Evolutionary conservation across 2,329 filamentous ascomycete species (phyloP), one percentile per base, ranked within the genome.

Genomic region (Coniochaeta prunicola): DNA sequence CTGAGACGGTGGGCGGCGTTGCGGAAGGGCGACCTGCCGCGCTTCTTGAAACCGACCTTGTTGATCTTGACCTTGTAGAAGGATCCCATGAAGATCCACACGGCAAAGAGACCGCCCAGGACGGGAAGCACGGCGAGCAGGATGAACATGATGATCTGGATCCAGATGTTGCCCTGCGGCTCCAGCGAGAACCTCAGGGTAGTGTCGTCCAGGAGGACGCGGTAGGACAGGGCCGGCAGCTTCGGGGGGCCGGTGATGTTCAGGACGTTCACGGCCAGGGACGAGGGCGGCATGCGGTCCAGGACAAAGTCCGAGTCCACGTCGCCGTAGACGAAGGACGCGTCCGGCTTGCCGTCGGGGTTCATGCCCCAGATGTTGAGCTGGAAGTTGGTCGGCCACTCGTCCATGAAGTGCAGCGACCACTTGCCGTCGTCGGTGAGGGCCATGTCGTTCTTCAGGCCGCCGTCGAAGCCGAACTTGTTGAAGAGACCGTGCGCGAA

Each of bases 331-430:
- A 85, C 78, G 58, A 76, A 78, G 8, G 79, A 79, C 60, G 83
- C 76, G 68, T 88, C 85, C 0, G 85, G 84, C 63, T 81, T 72
- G 21, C 84, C 83, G 68, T 87, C 79, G 0, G 80, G 78, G 64
- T 87, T 85, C 67, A 87, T 83, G 57, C 85, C 86, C 85, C 86
- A 88, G 5, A 86, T 76, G 63, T 87, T 88, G 60, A 87, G 71
- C 65, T 87, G 84, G 59, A 84, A 79, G 54, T 79, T 72, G 2
- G 80, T 79, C 6, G 85, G 85, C 80, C 83, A 88, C 66, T 88
- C 85, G 3, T 78, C 75, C 77, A 86, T 80, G 60, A 87, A 83
- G 62, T 83, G 76, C 64, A 81, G 82, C 21, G 76, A 72, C 86
- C 86, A 88, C 3, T 73, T 70, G 17, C 77, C 75, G 57, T 83